Evolutionary conservation across 1,139 yeast species (phyloP).

Genomic region (Taphrina confusa): DNA sequence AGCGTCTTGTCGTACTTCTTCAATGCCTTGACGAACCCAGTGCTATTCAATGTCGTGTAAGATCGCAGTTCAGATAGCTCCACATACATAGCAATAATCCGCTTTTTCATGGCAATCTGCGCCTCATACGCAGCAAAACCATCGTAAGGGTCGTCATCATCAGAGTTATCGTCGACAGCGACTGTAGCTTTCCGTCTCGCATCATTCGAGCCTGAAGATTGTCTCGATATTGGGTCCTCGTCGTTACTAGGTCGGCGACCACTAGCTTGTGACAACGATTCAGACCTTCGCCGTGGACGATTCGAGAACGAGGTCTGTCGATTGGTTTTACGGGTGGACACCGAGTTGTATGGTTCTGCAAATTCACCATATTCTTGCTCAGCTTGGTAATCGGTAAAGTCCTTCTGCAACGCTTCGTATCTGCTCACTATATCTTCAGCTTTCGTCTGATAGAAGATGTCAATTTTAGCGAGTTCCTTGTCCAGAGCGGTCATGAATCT

Average conservation of each 20-base stretch:
- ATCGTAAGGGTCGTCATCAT: conserved; percentile 33
- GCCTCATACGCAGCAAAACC: conserved; percentile 50
- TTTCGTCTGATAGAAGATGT: conserved; percentile 56
- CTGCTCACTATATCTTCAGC: conserved; percentile 55
- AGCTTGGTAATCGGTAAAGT: conserved; percentile 45
- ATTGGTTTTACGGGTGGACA: not conserved
- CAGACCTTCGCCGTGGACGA: conserved; percentile 8
- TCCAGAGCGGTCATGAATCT: conserved; percentile 58
- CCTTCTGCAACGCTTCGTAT: conserved; percentile 53
- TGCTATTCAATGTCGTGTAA: conserved; percentile 74
- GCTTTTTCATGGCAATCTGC: conserved; percentile 67
- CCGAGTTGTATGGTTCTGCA: not conserved
- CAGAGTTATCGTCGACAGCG: conserved; percentile 24
- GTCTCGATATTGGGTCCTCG: conserved; percentile 32
- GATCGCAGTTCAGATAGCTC: conserved; percentile 80
- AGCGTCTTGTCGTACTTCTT: conserved; percentile 88
- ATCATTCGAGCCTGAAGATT: conserved; percentile 24
- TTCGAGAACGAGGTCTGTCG: conserved; percentile 12
- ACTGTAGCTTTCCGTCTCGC: not conserved
- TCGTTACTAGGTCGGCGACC: conserved; percentile 38
- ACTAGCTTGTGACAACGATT: conserved; percentile 5
- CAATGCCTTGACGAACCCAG: conserved; percentile 84
- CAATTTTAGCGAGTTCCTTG: conserved; percentile 58
- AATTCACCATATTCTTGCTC: conserved; percentile 29
- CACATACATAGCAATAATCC: conserved; percentile 67